phyloP scores from a whole-genome alignment of 2,329 filamentous ascomycete species.

The Ceratocystis smalleyi region DNA sequence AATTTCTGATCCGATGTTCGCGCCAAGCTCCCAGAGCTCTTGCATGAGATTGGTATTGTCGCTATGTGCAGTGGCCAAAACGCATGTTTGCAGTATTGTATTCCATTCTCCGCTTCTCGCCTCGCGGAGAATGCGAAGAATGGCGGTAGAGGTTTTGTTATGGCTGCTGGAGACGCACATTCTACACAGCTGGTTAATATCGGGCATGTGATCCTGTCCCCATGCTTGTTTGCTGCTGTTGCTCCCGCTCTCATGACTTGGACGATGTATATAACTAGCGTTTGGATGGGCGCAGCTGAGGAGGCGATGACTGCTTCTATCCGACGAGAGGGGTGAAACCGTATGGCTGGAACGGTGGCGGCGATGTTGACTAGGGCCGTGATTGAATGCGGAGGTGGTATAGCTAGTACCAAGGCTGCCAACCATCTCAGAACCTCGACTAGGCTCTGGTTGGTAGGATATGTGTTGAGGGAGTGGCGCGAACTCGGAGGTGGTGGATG shows the following conservation, averaged over 20 bases:
- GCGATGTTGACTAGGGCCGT: not conserved
- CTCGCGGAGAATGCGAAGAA: not conserved
- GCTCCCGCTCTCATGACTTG: constrained; percentile 8
- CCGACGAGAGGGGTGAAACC: not conserved
- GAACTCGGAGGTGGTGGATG: not conserved
- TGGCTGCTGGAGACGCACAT: constrained; percentile 17
- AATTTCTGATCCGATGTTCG: not conserved
- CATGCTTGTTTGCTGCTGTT: constrained; percentile 9
- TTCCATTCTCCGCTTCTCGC: not conserved
- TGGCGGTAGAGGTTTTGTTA: constrained; percentile 17
- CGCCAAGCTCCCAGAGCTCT: not conserved
- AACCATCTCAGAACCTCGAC: too few species aligned
- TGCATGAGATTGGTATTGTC: constrained; percentile 14
- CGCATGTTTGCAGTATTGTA: constrained; percentile 1
- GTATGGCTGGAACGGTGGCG: not conserved
- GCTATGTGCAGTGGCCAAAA: constrained; percentile 8
- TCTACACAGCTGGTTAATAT: constrained; percentile 10
- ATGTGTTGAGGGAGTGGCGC: not conserved
- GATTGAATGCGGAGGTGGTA: not conserved
- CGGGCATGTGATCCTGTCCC: not conserved
- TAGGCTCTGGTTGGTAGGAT: not conserved
- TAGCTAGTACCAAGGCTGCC: not conserved
- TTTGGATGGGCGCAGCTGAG: not conserved
- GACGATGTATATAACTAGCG: not conserved
- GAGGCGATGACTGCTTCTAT: not conserved